Conservation (phyloP, 2,329 filamentous ascomycete genomes). For the Graphilbum ipis-grandicollis region DNA sequence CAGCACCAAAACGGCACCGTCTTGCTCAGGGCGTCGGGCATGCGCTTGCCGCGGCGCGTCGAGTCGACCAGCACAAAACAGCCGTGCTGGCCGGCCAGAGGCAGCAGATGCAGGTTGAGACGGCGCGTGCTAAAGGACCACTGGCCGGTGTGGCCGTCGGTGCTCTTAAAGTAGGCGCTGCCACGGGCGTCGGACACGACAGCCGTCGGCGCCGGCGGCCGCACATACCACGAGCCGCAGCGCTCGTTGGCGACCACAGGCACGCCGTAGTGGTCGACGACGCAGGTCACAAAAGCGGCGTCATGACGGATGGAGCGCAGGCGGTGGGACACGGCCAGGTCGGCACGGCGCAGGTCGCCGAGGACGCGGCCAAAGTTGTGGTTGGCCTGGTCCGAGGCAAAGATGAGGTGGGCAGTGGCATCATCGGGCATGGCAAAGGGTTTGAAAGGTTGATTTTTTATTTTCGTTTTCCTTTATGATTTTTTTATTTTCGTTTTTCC, state of each 20-base stretch:
- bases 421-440: slow-evolving; percentile 14
- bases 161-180: slow-evolving; percentile 98
- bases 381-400: slow-evolving; percentile 30
- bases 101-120: slow-evolving; percentile 68
- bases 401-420: slow-evolving; percentile 25
- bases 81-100: slow-evolving; percentile 41
- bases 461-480: too few relatives aligned
- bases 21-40: slow-evolving; percentile 89
- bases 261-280: slow-evolving; percentile 30
- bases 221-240: slow-evolving; percentile 91
- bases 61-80: slow-evolving; percentile 81
- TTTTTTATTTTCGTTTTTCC: too few relatives aligned
- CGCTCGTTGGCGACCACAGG: slow-evolving; percentile 84
- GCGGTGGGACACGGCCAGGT: slow-evolving; percentile 65
- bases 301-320: slow-evolving; percentile 64
- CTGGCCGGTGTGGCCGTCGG: slow-evolving; percentile 78
- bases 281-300: slow-evolving; percentile 51
- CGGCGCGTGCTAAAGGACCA: slow-evolving; percentile 81
- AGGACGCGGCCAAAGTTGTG: slow-evolving; percentile 55
- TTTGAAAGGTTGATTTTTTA: too few relatives aligned
- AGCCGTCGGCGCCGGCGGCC: slow-evolving; percentile 42
- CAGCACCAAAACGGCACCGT: slow-evolving; percentile 89
- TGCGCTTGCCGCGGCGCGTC: slow-evolving; percentile 65
- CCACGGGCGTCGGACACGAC: slow-evolving; percentile 20
- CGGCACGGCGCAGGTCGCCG: slow-evolving; percentile 54